Percentiles rank a stretch among this genome's conserved stretches.
These are phyloP conservation scores for Lasiodiplodia theobromae DNA, from an alignment of 2,329 filamentous ascomycete species.

Conservation along the genomic window DNA sequence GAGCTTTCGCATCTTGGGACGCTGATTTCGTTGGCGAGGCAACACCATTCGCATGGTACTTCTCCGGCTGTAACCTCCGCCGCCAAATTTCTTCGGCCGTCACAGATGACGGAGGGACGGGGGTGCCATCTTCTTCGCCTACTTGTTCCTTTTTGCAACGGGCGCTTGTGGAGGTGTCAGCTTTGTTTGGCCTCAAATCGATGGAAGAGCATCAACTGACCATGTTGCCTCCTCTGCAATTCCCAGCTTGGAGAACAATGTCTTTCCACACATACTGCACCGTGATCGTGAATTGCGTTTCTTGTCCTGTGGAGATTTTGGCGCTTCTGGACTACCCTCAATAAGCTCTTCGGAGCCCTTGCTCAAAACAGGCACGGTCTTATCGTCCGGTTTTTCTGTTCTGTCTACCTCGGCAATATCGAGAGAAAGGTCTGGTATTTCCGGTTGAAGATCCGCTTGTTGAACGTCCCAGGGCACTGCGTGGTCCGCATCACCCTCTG, in stretches of 20 bases:
- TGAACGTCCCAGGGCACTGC: not conserved
- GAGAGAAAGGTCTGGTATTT: slow-evolving; percentile 14
- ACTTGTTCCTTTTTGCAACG: slow-evolving; percentile 1
- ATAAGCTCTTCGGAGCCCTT: not conserved
- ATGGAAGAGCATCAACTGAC: not conserved
- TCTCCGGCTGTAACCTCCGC: not conserved
- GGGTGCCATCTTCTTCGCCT: not conserved
- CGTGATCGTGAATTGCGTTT: not conserved
- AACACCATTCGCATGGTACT: not conserved
- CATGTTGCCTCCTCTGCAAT: slow-evolving; percentile 2
- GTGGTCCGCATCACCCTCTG: not conserved
- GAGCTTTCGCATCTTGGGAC: not conserved
- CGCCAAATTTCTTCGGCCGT: slow-evolving; percentile 16
- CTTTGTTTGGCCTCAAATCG: not conserved
- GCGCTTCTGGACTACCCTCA: not conserved
- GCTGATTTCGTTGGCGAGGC: not conserved
- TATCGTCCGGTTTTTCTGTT: not conserved
- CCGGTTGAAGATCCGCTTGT: slow-evolving; percentile 5
- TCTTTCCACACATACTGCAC: slow-evolving; percentile 9
- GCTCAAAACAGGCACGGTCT: not conserved
- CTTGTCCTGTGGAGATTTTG: not conserved
- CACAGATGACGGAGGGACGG: not conserved
- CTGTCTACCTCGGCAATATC: not conserved
- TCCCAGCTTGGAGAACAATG: not conserved
- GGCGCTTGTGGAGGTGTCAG: not conserved